Evolutionary conservation across 2,329 filamentous ascomycete species (phyloP).

Genomic region (Paecilomyces fulvus): DNA sequence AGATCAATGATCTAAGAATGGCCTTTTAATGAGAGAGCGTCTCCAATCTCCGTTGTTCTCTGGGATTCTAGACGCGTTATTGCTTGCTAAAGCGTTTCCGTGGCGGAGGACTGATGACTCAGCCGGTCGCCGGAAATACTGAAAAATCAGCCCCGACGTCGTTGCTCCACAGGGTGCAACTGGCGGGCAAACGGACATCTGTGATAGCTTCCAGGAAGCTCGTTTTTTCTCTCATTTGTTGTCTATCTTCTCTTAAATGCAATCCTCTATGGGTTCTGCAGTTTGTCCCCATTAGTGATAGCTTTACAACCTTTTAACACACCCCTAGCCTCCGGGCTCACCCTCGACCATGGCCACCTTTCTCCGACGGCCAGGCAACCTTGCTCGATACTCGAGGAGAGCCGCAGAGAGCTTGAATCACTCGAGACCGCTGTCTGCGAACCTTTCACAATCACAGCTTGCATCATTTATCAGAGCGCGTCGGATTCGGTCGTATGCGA

Average conservation of each 20-base stretch:
- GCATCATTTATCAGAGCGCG: constrained; percentile 27
- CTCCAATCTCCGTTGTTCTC: constrained; percentile 4
- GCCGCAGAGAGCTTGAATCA: constrained; percentile 46
- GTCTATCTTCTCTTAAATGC: constrained; percentile 8
- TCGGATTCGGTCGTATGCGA: constrained; percentile 34
- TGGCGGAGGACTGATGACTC: constrained; percentile 20
- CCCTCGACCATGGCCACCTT: constrained; percentile 55
- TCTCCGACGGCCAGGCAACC: constrained; percentile 57
- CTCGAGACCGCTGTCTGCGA: constrained; percentile 37
- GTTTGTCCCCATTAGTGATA: constrained; percentile 13
- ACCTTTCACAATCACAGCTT: constrained; percentile 30
- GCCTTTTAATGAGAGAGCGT: not conserved
- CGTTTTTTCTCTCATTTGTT: constrained; percentile 5
- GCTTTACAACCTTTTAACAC: constrained; percentile 11
- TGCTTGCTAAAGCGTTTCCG: constrained; percentile 1
- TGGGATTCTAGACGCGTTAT: constrained; percentile 4
- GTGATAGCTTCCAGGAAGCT: constrained; percentile 15
- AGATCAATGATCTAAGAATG: not conserved
- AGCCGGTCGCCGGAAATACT: constrained; percentile 19
- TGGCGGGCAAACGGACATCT: constrained; percentile 1
- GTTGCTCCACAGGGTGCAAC: constrained; percentile 1
- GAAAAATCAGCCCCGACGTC: constrained; percentile 18
- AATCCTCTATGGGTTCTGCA: constrained; percentile 20
- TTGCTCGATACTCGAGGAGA: constrained; percentile 54
- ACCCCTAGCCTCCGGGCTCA: constrained; percentile 19